phyloP scores from a whole-genome alignment of 805 yeast species.

The Metschnikowia koreensis region DNA sequence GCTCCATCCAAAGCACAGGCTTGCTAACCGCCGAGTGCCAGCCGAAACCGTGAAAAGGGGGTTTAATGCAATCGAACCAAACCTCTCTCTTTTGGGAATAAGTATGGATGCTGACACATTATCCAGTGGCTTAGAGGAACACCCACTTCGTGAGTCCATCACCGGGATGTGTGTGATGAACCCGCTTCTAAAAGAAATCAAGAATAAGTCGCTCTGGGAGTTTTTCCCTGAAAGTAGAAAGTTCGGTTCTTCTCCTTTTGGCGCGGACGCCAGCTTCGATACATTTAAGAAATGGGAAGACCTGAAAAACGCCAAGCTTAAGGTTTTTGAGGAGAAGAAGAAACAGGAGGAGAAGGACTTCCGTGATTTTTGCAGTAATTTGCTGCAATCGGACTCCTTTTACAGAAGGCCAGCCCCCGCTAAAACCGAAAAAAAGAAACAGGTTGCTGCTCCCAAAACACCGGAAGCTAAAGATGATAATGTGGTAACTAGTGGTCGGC shows the following conservation, averaged over 20 bases:
- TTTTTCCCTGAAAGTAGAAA: slow-evolving; percentile 33
- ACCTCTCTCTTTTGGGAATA: slow-evolving; percentile 12
- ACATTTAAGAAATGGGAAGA: slow-evolving; percentile 40
- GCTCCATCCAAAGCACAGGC: slow-evolving; percentile 9
- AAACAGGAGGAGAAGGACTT: slow-evolving; percentile 21
- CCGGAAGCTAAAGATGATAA: not conserved
- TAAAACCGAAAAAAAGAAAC: not conserved
- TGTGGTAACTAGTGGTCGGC: slow-evolving; percentile 25
- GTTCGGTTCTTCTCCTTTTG: slow-evolving; percentile 38
- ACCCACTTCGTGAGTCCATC: slow-evolving; percentile 37
- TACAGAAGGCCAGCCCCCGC: slow-evolving; percentile 18
- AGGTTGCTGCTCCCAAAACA: not conserved
- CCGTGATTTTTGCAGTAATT: slow-evolving; percentile 22
- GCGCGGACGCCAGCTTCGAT: slow-evolving; percentile 20
- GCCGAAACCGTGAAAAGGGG: not conserved
- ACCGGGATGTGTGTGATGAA: slow-evolving; percentile 41
- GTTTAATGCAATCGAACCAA: slow-evolving; percentile 9
- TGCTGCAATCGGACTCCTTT: slow-evolving; percentile 26
- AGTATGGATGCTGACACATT: slow-evolving; percentile 12
- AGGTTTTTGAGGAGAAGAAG: slow-evolving; percentile 16
- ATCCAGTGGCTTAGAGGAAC: slow-evolving; percentile 32
- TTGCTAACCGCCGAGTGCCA: slow-evolving; percentile 5
- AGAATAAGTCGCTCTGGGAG: slow-evolving; percentile 42
- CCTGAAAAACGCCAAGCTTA: slow-evolving; percentile 22
- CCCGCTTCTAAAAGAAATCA: slow-evolving; percentile 33